Conservation (phyloP, 1,284 basidiomycete species). For the Mycosarcoma mackinlayi region DNA sequence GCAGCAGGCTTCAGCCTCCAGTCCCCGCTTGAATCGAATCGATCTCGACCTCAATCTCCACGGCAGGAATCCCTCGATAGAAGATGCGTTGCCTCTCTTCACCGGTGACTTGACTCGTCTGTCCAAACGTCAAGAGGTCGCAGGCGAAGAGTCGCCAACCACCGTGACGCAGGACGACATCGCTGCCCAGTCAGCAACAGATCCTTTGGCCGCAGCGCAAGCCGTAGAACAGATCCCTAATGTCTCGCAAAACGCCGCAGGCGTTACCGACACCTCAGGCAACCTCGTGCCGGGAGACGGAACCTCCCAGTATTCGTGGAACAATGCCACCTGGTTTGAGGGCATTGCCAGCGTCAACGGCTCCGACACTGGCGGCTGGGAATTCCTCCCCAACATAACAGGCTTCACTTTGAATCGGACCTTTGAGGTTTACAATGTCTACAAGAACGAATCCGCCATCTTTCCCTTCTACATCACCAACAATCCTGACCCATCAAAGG, state of each 20-base stretch:
- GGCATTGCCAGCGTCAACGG: conserved; percentile 27
- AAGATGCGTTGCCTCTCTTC: conserved; percentile 18
- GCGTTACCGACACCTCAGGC: conserved; percentile 25
- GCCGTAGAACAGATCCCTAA: conserved; percentile 34
- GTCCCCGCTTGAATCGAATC: conserved; percentile 41
- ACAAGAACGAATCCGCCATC: conserved; percentile 43
- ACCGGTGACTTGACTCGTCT: conserved; percentile 9
- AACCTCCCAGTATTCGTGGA: conserved; percentile 34
- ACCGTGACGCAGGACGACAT: conserved; percentile 15
- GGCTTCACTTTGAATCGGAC: conserved; percentile 51
- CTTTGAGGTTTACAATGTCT: conserved; percentile 33
- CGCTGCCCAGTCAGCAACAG: conserved; percentile 17
- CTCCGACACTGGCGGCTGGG: conserved; percentile 69
- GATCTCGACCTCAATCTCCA: conserved; percentile 24
- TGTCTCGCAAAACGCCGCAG: conserved; percentile 21
- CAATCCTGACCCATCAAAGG: conserved; percentile 31
- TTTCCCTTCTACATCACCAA: conserved; percentile 57
- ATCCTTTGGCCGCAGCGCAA: conserved; percentile 28
- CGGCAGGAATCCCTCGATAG: conserved; percentile 3
- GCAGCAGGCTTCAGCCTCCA: conserved; percentile 24
- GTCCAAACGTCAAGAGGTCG: conserved; percentile 17
- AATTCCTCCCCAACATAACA: conserved; percentile 23
- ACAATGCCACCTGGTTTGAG: conserved; percentile 18
- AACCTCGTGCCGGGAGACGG: conserved; percentile 40
- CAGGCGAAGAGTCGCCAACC: background rate